These are phyloP conservation scores for Dothistroma pini DNA, from an alignment of 2,329 filamentous ascomycete species.

Conservation along the genomic window DNA sequence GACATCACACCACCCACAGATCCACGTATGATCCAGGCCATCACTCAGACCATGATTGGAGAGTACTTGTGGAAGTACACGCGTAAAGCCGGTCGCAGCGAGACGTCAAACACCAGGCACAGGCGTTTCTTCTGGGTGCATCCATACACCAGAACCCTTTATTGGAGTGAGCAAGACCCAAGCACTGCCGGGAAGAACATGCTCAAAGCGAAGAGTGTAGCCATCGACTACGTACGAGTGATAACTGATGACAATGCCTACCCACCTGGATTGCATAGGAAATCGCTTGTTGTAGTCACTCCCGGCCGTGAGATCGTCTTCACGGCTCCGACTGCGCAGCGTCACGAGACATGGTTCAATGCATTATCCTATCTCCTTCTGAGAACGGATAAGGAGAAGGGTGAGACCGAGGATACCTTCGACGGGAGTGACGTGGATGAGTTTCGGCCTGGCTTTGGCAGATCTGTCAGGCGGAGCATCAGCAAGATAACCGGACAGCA, in stretches of 20 bases:
- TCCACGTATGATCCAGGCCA: conserved; percentile 97
- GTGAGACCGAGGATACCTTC: conserved; percentile 53
- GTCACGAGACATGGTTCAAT: conserved; percentile 99
- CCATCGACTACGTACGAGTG: conserved; percentile 88
- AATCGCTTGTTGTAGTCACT: conserved; percentile 86
- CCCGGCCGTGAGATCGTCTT: conserved; percentile 89
- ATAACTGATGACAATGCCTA: conserved; percentile 93
- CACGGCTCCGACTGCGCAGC: conserved; percentile 86
- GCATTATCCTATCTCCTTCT: conserved; percentile 89
- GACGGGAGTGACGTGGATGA: conserved; percentile 63
- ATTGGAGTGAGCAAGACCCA: conserved; percentile 93
- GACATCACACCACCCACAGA: conserved; percentile 71
- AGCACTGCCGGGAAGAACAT: conserved; percentile 72
- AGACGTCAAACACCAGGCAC: conserved; percentile 85
- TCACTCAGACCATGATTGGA: conserved; percentile 99
- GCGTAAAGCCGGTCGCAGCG: conserved; percentile 82
- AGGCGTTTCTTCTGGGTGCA: conserved; percentile 99
- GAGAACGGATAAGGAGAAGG: conserved; percentile 55
- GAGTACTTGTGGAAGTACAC: conserved; percentile 99
- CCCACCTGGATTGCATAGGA: conserved; percentile 89
- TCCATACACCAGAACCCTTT: conserved; percentile 91
- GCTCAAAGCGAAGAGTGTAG: conserved; percentile 80
- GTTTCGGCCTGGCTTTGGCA: conserved; percentile 65
- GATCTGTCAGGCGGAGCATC: conserved; percentile 47
- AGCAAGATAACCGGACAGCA: conserved; percentile 58